Conservation (phyloP, 306 rosid genomes). For the Begonia loranthoides region DNA sequence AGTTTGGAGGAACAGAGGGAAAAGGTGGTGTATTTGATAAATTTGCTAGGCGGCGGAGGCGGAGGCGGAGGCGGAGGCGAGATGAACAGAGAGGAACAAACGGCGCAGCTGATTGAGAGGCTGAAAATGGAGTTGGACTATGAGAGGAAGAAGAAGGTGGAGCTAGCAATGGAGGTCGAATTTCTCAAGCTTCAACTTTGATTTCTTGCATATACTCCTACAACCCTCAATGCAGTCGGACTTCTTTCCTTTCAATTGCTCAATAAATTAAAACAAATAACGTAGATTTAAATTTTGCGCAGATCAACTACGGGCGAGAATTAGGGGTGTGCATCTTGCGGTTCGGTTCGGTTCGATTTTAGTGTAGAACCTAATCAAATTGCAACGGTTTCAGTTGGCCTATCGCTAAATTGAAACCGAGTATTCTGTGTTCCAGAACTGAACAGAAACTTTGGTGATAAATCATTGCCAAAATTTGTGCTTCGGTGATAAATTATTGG, state of each 20-base stretch:
- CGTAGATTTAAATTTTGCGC: no score
- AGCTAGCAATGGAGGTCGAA: slow-evolving; percentile 22
- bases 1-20: slow-evolving; percentile 21
- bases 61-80: slow-evolving; percentile 6
- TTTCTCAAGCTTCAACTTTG: slow-evolving; percentile 20
- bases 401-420: no score
- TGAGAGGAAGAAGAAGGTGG: slow-evolving; percentile 18
- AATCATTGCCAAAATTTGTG: no score
- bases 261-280: no score
- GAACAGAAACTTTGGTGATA: no score
- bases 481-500: no score
- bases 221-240: background rate
- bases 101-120: slow-evolving; percentile 17
- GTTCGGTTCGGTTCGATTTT: background rate
- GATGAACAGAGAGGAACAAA: slow-evolving; percentile 17
- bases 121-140: slow-evolving; percentile 20
- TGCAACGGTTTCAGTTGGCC: no score
- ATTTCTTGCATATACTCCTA: background rate
- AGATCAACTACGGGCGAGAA: no score
- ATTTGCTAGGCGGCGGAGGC: slow-evolving; percentile 9
- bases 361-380: background rate
- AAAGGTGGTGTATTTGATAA: slow-evolving; percentile 11
- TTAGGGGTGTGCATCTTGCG: background rate
- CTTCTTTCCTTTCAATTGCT: background rate
- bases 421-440: no score